These are phyloP conservation scores for Mycena polygramma DNA, from an alignment of 768 basidiomycete species.

Conservation along the genomic window DNA sequence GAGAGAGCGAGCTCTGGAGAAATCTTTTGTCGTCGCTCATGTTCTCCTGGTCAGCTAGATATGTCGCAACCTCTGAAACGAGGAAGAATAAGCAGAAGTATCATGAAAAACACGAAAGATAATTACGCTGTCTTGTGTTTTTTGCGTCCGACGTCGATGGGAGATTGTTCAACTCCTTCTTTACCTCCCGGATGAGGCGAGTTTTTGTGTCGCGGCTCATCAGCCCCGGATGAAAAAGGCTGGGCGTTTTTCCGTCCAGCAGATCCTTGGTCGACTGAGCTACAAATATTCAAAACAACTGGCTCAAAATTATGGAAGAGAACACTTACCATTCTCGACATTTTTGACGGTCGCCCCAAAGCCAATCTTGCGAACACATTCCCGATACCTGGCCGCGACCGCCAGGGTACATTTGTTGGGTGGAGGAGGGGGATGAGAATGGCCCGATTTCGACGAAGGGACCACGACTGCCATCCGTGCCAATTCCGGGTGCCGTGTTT, in stretches of 20 bases:
- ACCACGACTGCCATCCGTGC: conserved; percentile 23
- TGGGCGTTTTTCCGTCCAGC: conserved; percentile 27
- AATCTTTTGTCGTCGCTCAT: conserved; percentile 19
- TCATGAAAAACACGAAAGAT: conserved; percentile 1
- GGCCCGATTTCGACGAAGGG: conserved; percentile 13
- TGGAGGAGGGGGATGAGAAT: conserved; percentile 16
- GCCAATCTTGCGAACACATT: conserved; percentile 24
- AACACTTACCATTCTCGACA: conserved; percentile 29
- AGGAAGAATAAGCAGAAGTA: conserved; percentile 11
- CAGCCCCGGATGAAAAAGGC: conserved; percentile 24
- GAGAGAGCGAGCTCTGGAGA: conserved; percentile 25
- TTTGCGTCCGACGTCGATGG: background rate
- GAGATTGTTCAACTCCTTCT: conserved; percentile 11
- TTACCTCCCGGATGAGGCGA: conserved; percentile 25
- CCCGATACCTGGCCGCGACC: conserved; percentile 20
- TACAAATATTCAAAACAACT: conserved; percentile 10
- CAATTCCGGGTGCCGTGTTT: conserved; percentile 17
- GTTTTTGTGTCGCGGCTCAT: conserved; percentile 25
- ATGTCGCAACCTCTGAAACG: conserved; percentile 19
- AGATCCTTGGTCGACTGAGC: conserved; percentile 28
- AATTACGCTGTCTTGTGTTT: conserved; percentile 26
- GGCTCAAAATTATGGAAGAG: background rate
- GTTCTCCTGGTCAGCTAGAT: conserved; percentile 23
- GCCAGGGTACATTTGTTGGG: conserved; percentile 24
- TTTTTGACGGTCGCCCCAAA: conserved; percentile 21